A percentile compares a stretch with the other conserved stretches of the same genome.
These are phyloP conservation scores for Collybia mongolica DNA, from an alignment of 768 basidiomycete species.

Conservation along the genomic window DNA sequence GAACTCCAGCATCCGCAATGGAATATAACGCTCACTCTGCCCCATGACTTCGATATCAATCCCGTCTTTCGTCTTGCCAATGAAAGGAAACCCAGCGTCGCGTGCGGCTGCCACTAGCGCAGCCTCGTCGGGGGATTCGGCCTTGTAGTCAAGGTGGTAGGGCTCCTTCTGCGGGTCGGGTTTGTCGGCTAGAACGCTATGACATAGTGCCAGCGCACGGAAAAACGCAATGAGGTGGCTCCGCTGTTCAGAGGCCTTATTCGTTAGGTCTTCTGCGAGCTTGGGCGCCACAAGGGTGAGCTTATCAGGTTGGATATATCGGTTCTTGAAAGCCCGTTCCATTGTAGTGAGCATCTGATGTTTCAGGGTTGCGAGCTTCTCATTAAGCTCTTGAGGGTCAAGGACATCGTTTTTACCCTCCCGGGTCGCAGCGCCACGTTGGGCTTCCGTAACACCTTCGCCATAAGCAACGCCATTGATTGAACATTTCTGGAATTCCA, in stretches of 20 bases:
- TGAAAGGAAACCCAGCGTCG: constrained; percentile 91
- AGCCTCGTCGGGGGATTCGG: constrained; percentile 94
- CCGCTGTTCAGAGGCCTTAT: constrained; percentile 60
- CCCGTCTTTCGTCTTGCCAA: constrained; percentile 67
- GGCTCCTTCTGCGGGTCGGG: constrained; percentile 63
- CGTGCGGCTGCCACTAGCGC: constrained; percentile 91
- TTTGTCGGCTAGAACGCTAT: constrained; percentile 83
- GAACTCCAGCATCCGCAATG: constrained; percentile 87
- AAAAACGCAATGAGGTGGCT: constrained; percentile 80
- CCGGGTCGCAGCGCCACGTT: constrained; percentile 86
- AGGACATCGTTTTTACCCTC: constrained; percentile 67
- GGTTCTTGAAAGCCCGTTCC: constrained; percentile 83
- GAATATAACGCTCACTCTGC: constrained; percentile 76
- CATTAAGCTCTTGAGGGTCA: constrained; percentile 70
- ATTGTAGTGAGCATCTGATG: constrained; percentile 74
- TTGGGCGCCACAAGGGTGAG: constrained; percentile 87
- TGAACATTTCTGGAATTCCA: constrained; percentile 98
- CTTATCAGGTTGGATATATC: constrained; percentile 76
- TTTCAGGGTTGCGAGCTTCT: constrained; percentile 64
- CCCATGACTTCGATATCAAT: constrained; percentile 94
- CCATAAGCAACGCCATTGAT: constrained; percentile 84
- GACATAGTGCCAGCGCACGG: constrained; percentile 92
- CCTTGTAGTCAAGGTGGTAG: constrained; percentile 81
- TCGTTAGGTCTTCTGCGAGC: constrained; percentile 74
- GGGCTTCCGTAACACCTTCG: constrained; percentile 94